phyloP scores from a whole-genome alignment of 2,329 filamentous ascomycete genomes.

The Cercospora brassicicola region DNA sequence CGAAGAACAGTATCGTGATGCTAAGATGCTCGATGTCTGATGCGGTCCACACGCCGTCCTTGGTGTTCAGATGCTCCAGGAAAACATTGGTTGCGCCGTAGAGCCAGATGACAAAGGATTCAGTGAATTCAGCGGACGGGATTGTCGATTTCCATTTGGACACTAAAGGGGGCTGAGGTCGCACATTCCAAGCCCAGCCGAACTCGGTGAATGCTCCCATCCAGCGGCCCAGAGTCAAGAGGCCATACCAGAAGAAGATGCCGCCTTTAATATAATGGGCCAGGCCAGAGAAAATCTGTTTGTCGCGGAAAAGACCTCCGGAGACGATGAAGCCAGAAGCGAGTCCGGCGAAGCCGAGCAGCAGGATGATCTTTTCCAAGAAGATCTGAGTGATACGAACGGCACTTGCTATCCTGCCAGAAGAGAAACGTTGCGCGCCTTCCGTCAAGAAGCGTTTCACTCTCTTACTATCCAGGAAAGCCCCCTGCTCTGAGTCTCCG shows the following conservation, averaged over 20 bases:
- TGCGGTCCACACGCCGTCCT: conserved; percentile 69
- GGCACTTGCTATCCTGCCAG: conserved; percentile 56
- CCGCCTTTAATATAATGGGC: conserved; percentile 94
- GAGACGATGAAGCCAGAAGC: conserved; percentile 73
- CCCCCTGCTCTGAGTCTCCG: conserved; percentile 36
- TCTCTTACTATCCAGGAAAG: conserved; percentile 46
- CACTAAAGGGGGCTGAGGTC: conserved; percentile 60
- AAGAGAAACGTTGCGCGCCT: conserved; percentile 37
- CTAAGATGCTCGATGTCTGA: conserved; percentile 88
- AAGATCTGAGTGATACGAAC: conserved; percentile 63
- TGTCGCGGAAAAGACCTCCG: conserved; percentile 69
- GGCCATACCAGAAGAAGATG: conserved; percentile 90
- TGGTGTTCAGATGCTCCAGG: conserved; percentile 78
- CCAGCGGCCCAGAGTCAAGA: conserved; percentile 85
- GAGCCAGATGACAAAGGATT: conserved; percentile 84
- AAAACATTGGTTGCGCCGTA: conserved; percentile 91
- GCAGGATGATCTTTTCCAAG: conserved; percentile 73
- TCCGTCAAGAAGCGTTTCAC: conserved; percentile 33
- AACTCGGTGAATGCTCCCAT: conserved; percentile 85
- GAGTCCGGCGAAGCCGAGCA: conserved; percentile 73
- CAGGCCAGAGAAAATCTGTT: conserved; percentile 73
- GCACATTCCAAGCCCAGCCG: conserved; percentile 94
- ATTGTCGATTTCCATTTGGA: conserved; percentile 62
- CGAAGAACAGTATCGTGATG: conserved; percentile 91
- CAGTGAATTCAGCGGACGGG: conserved; percentile 82